A percentile compares a stretch with the other conserved stretches of the same genome.
These are phyloP conservation scores for Opeltia flavorubescens DNA, from an alignment of 495 filamentous ascomycete genomes.

Conservation along the genomic window DNA sequence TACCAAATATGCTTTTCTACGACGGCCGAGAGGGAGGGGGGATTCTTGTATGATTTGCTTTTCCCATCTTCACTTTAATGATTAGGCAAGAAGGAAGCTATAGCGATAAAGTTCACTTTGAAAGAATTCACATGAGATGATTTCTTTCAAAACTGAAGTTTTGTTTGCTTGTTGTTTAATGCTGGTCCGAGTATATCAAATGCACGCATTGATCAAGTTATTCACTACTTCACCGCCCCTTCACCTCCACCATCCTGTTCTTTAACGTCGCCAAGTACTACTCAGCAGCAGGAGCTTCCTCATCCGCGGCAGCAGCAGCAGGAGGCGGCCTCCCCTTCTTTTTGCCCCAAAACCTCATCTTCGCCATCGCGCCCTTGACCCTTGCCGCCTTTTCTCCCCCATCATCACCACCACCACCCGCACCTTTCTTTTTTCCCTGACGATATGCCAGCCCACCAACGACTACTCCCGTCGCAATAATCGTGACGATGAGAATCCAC, in stretches of 20 bases:
- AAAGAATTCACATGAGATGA: no score
- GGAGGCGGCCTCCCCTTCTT: not conserved
- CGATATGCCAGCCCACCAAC: not conserved
- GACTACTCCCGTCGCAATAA: not conserved
- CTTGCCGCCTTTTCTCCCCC: not conserved
- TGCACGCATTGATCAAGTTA: no score
- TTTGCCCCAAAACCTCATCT: not conserved
- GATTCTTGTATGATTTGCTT: no score
- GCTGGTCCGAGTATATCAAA: no score
- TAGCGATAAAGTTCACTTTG: no score
- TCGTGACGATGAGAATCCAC: not conserved
- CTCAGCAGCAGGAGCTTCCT: not conserved
- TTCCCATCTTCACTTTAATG: no score
- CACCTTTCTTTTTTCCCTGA: not conserved
- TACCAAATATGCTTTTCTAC: no score
- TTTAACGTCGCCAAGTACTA: not conserved
- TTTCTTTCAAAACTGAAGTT: no score
- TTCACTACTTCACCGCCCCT: not conserved
- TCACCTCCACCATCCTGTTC: not conserved
- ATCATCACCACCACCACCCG: not conserved
- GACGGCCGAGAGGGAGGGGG: no score
- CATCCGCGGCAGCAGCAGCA: not conserved
- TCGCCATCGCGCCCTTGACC: not conserved
- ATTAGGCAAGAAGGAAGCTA: no score
- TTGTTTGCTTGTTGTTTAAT: no score